Percentiles rank a stretch among this genome's conserved stretches.
Conservation (phyloP, 1,284 basidiomycete species). For the Psilocybe mexicana region DNA sequence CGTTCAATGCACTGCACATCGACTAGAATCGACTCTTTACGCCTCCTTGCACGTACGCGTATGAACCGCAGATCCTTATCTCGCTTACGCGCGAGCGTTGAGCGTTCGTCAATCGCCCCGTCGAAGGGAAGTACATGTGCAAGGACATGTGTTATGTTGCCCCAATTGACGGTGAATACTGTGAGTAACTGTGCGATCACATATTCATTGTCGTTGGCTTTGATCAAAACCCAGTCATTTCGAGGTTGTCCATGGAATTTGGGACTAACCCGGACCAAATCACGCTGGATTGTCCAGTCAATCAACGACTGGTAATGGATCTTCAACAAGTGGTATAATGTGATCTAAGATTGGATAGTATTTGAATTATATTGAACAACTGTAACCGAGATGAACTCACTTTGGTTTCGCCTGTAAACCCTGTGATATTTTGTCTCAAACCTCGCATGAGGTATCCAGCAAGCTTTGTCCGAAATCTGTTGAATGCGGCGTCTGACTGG, state of each 20-base stretch:
- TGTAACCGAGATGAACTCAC: not conserved
- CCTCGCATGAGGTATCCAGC: not conserved
- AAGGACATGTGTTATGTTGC: not conserved
- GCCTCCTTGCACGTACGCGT: not conserved
- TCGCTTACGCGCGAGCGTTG: not conserved
- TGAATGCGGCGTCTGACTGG: not conserved
- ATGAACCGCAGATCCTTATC: not conserved
- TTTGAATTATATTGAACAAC: too few relatives aligned
- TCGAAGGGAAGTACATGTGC: conserved; percentile 1
- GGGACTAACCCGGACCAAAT: conserved; percentile 11
- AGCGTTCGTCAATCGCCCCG: not conserved
- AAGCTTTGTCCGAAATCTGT: not conserved
- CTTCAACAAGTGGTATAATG: not conserved
- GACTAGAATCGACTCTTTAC: conserved; percentile 1
- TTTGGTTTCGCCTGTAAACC: not conserved
- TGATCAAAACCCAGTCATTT: conserved; percentile 13
- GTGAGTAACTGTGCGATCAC: conserved; percentile 12
- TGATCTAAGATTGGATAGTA: not conserved
- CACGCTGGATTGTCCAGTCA: conserved; percentile 3
- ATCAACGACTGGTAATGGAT: conserved; percentile 3
- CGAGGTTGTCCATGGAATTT: conserved; percentile 8
- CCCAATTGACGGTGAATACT: conserved; percentile 2
- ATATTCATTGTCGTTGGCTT: not conserved
- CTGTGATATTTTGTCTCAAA: not conserved
- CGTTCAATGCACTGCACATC: conserved; percentile 12